Conservation (phyloP, 75 land plant species). For the Azolla pinnata region DNA sequence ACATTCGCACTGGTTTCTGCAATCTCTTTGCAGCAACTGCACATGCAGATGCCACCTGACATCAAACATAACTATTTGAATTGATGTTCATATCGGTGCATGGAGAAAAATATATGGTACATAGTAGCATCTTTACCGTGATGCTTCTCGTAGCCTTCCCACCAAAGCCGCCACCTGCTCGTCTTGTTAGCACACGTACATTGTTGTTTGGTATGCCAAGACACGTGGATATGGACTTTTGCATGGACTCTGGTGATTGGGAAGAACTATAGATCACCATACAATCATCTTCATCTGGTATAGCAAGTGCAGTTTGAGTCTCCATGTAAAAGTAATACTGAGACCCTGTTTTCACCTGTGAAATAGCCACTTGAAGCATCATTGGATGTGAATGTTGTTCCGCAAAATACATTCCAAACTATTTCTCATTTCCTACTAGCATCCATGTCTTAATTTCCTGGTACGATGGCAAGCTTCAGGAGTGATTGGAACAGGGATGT, state of each 20-base stretch:
- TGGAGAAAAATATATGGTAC: no score
- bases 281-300: conserved; percentile 93
- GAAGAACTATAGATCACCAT: conserved; percentile 64
- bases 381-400: no score
- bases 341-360: conserved; percentile 59
- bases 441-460: no score
- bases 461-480: no score
- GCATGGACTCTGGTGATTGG: conserved; percentile 49
- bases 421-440: no score
- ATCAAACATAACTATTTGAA: not conserved
- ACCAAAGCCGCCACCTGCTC: conserved; percentile 94
- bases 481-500: no score
- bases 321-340: conserved; percentile 90
- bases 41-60: conserved; percentile 77
- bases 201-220: conserved; percentile 79
- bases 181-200: conserved; percentile 85
- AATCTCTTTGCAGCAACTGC: conserved; percentile 78
- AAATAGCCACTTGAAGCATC: not conserved
- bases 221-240: conserved; percentile 44
- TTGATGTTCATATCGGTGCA: no score
- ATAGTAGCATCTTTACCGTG: conserved; percentile 34
- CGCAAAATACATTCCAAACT: no score
- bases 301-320: conserved; percentile 75
- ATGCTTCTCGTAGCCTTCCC: conserved; percentile 61
- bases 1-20: conserved; percentile 60